Percentiles rank a stretch among this genome's conserved stretches.
Conservation (phyloP, 148 eudicot genomes). For the Dianthus caryophyllus region DNA sequence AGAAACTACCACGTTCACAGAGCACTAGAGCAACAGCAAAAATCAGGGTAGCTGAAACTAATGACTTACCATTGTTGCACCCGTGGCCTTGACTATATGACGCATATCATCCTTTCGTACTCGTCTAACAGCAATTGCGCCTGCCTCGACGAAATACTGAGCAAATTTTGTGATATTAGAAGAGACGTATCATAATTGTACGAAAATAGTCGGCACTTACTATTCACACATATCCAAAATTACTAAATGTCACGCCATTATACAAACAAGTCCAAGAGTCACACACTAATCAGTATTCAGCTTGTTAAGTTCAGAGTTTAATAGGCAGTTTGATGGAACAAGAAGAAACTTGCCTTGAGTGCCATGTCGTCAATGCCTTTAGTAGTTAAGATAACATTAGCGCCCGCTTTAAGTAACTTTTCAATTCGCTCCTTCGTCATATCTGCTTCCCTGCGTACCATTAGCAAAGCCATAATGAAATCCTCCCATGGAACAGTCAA, state of each 20-base stretch:
- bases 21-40: not conserved
- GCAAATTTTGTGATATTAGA: constrained; percentile 10
- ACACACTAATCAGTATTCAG: too few species aligned
- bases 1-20: not conserved
- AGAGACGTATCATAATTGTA: not conserved
- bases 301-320: too few species aligned
- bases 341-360: constrained; percentile 61
- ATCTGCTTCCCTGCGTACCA: constrained; percentile 99
- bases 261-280: not conserved
- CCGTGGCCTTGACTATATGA: constrained; percentile 97
- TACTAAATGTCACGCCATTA: not conserved
- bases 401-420: constrained; percentile 87
- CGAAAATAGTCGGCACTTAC: not conserved
- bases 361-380: constrained; percentile 99
- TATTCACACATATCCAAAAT: not conserved
- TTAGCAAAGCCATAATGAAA: too few species aligned
- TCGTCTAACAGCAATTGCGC: constrained; percentile 95
- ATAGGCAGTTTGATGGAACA: not conserved
- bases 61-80: constrained; percentile 75
- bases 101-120: constrained; percentile 92
- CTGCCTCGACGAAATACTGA: constrained; percentile 96
- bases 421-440: constrained; percentile 96
- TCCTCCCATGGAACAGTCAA: too few species aligned
- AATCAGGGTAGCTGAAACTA: not conserved
- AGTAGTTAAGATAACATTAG: constrained; percentile 88